Evolutionary conservation across 192 early-diverging fungal genomes (phyloP).

Genomic region (Lunasporangiospora selenospora): DNA sequence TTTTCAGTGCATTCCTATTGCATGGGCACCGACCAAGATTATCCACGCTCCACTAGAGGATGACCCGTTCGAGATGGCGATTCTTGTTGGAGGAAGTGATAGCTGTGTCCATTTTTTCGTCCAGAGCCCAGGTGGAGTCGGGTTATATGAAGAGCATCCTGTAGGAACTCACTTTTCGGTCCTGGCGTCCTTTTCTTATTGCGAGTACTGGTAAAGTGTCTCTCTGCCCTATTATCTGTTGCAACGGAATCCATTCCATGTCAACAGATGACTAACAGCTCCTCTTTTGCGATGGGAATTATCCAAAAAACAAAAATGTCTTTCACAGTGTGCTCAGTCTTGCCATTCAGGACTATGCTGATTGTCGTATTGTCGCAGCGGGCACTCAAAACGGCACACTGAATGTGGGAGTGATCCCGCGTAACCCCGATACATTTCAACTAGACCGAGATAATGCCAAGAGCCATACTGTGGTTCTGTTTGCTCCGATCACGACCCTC

Average conservation of each 20-base stretch:
- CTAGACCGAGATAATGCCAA: slow-evolving; percentile 19
- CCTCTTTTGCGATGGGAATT: no score
- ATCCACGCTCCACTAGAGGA: slow-evolving; percentile 28
- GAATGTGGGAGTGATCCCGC: slow-evolving; percentile 34
- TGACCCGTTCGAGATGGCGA: slow-evolving; percentile 41
- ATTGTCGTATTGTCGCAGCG: slow-evolving; percentile 32
- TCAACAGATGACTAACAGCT: no score
- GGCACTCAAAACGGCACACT: slow-evolving; percentile 44
- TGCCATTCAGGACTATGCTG: slow-evolving; percentile 30
- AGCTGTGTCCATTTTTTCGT: slow-evolving; percentile 40
- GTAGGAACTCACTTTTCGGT: slow-evolving; percentile 15
- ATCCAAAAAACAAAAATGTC: no score
- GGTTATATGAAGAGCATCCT: slow-evolving; percentile 9
- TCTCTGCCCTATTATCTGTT: no score
- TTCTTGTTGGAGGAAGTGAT: slow-evolving; percentile 40
- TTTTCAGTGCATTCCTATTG: slow-evolving; percentile 23
- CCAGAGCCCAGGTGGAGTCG: slow-evolving; percentile 3
- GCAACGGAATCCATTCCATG: no score
- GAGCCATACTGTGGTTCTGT: slow-evolving; percentile 30
- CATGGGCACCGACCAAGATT: slow-evolving; percentile 45
- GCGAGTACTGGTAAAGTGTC: slow-evolving; percentile 48
- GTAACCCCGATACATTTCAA: slow-evolving; percentile 19
- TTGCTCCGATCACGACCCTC: slow-evolving; percentile 44
- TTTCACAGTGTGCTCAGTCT: slow-evolving; percentile 30
- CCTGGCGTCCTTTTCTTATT: slow-evolving; percentile 29